phyloP scores from a whole-genome alignment of 176 grass and related monocot genomes.

The Coix lacrymajobi region DNA sequence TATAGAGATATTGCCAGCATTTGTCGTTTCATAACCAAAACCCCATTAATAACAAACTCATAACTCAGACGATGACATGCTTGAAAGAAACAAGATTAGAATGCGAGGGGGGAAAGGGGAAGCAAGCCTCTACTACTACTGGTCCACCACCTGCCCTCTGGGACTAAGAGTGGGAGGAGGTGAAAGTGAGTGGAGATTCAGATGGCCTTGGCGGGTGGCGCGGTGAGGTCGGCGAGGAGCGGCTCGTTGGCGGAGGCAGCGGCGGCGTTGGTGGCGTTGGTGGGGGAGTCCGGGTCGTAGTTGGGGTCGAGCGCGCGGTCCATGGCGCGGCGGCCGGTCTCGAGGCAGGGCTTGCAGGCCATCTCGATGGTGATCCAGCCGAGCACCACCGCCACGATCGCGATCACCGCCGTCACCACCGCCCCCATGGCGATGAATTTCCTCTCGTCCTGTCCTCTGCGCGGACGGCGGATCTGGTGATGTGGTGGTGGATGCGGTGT shows the following conservation, averaged over 20 bases:
- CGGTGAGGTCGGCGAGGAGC: conserved; percentile 41
- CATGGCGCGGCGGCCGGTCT: conserved; percentile 76
- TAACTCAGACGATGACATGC: not conserved
- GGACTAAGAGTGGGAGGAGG: not conserved
- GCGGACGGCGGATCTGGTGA: not conserved
- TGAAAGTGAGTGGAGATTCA: not conserved
- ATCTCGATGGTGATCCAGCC: conserved; percentile 93
- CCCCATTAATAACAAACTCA: conserved; percentile 4
- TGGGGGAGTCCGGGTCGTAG: conserved; percentile 59
- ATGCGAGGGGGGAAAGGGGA: not conserved
- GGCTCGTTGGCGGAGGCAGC: conserved; percentile 26
- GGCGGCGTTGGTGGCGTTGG: not conserved
- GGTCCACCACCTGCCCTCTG: not conserved
- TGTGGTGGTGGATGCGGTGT: not conserved
- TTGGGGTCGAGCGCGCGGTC: conserved; percentile 76
- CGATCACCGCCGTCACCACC: conserved; percentile 67
- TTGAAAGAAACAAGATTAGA: not conserved
- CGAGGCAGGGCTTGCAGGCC: conserved; percentile 92
- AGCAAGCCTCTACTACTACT: not conserved
- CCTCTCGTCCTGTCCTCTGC: not conserved
- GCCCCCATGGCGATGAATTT: conserved; percentile 54
- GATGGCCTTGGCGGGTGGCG: conserved; percentile 32
- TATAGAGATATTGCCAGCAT: not conserved
- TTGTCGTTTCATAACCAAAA: not conserved
- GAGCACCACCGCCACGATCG: conserved; percentile 75